These are phyloP conservation scores for Phyllosticta ampelicida DNA, from an alignment of 2,329 filamentous ascomycete genomes.

Conservation along the genomic window DNA sequence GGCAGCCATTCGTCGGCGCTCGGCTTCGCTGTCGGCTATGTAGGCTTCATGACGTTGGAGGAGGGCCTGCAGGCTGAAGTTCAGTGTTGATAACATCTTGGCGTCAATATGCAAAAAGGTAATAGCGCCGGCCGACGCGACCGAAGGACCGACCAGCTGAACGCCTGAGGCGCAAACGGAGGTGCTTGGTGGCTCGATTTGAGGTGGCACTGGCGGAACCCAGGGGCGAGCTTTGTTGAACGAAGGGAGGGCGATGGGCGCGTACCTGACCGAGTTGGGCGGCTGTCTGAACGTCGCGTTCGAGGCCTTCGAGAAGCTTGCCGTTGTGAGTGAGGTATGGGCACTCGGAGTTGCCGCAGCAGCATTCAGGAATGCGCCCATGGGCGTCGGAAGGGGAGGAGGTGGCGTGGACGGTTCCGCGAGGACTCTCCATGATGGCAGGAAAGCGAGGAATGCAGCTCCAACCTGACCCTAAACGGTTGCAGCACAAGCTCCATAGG, in stretches of 20 bases:
- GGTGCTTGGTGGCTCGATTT: neutral
- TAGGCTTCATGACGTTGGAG: conserved; percentile 88
- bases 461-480: neutral
- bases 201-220: neutral
- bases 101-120: conserved; percentile 3
- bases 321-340: conserved; percentile 72
- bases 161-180: neutral
- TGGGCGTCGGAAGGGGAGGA: conserved; percentile 6
- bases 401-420: conserved; percentile 3
- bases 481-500: neutral
- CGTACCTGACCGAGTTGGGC: conserved; percentile 87
- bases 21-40: conserved; percentile 82
- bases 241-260: conserved; percentile 17
- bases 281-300: conserved; percentile 78
- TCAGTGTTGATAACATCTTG: conserved; percentile 38
- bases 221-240: neutral
- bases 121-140: neutral
- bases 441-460: conserved; percentile 3
- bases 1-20: conserved; percentile 60
- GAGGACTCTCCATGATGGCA: conserved; percentile 6
- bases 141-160: neutral
- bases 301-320: conserved; percentile 64
- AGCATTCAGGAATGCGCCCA: conserved; percentile 48
- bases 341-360: conserved; percentile 74
- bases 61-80: conserved; percentile 68